Evolutionary conservation across 495 filamentous ascomycete species (phyloP).

Genomic region (Trichocladium antarcticum): DNA sequence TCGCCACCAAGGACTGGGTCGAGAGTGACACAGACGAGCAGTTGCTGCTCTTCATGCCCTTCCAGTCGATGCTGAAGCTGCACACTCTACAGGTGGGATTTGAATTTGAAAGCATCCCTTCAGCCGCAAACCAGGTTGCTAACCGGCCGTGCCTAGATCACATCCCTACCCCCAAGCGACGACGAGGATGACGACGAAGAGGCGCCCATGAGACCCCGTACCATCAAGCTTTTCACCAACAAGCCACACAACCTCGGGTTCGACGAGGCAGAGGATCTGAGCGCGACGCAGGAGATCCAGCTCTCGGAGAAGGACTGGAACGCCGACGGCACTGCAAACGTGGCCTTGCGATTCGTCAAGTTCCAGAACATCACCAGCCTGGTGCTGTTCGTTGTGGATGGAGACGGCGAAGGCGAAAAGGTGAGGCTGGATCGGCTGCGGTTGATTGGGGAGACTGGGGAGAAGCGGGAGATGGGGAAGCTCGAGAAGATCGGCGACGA

Average conservation of each 20-base stretch:
- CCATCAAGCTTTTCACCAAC: conserved; percentile 74
- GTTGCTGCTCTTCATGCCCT: conserved; percentile 86
- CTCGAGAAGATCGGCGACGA: conserved; percentile 90
- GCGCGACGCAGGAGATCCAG: conserved; percentile 63
- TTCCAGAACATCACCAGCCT: conserved; percentile 86
- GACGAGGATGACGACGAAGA: conserved; percentile 46
- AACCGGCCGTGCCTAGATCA: conserved; percentile 47
- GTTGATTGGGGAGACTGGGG: conserved; percentile 82
- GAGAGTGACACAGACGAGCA: conserved; percentile 99
- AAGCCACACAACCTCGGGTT: conserved; percentile 81
- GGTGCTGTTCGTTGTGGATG: conserved; percentile 81
- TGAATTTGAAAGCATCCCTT: too few relatives aligned
- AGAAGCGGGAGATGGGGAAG: conserved; percentile 87
- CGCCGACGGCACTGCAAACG: conserved; percentile 71
- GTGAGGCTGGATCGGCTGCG: conserved; percentile 74
- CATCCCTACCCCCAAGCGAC: conserved; percentile 61
- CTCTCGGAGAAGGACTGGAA: conserved; percentile 77
- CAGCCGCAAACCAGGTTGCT: background rate
- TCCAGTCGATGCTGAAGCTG: conserved; percentile 79
- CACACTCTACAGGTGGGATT: conserved; percentile 59
- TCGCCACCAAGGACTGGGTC: conserved; percentile 66
- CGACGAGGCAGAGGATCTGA: conserved; percentile 83
- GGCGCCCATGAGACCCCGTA: conserved; percentile 73
- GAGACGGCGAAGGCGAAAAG: conserved; percentile 76
- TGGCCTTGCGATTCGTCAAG: conserved; percentile 85